phyloP scores from a whole-genome alignment of 1,284 basidiomycete species.

The Apiotrichum akiyoshidainum region DNA sequence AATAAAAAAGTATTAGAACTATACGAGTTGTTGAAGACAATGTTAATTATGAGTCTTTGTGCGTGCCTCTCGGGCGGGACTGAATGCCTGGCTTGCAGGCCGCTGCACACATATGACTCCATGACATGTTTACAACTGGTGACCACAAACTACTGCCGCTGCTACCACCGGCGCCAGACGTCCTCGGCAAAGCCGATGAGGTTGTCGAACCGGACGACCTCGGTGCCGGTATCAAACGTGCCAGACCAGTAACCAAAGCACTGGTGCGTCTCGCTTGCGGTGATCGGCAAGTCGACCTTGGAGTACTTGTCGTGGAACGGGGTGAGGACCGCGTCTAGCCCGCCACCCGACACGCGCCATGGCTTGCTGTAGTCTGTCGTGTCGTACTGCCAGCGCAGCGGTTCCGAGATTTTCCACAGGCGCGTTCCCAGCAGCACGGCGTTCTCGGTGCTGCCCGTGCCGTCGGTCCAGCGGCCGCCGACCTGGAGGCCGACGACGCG shows the following conservation, averaged over 20 bases:
- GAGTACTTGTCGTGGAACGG: slow-evolving; percentile 15
- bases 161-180: slow-evolving; percentile 9
- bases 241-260: slow-evolving; percentile 15
- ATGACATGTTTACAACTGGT: no score
- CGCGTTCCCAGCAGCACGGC: slow-evolving; percentile 7
- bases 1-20: no score
- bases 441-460: slow-evolving; percentile 19
- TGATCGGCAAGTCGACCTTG: background rate
- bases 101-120: no score
- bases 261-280: slow-evolving; percentile 11
- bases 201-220: slow-evolving; percentile 14
- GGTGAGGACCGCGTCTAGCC: slow-evolving; percentile 13
- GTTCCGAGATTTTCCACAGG: slow-evolving; percentile 14
- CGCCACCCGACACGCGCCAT: slow-evolving; percentile 14
- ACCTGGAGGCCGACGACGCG: slow-evolving; percentile 16
- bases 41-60: no score
- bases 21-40: no score
- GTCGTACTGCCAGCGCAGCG: slow-evolving; percentile 16
- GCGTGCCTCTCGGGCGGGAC: no score
- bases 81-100: no score
- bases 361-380: slow-evolving; percentile 7
- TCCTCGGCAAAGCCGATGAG: slow-evolving; percentile 19
- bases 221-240: slow-evolving; percentile 12
- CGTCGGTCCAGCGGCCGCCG: slow-evolving; percentile 19
- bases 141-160: no score